Evolutionary conservation across 495 filamentous ascomycete species (phyloP), one percentile per base, ranked within the genome.

Genomic region (Hypoxylon fragiforme): DNA sequence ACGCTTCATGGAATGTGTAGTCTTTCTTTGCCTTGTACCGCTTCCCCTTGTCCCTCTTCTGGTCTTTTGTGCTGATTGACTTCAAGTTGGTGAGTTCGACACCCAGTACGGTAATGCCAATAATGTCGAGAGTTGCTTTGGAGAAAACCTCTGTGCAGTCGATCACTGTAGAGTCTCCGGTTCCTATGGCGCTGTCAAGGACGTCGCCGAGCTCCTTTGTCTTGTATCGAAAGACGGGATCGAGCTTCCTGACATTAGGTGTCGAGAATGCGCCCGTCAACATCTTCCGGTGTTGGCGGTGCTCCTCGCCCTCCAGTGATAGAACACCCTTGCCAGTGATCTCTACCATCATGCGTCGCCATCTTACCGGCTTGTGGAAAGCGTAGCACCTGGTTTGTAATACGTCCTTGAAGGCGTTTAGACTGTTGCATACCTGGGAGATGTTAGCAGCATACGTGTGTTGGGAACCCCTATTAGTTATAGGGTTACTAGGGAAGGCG

Each of bases 41-140:
- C 16, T 35, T 45, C 7, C 8, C 9, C 13, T 34, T 15, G 18
- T 12, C 3, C 11, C 11, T 5, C 16, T 14, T 6, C 40, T 19
- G 14, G 34, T 54, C 12, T 43, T 38, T 3, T 28, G 21, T 26
- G 21, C 43, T 30, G 1, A 71, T 71, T 47, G 50, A 81, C 70
- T 13, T 63, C 12, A 89, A 61, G 0, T 83, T 76, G 39, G 71
- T 63, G 55, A 89, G 88, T 18, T 89, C 84, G 3, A 81, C 76
- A 1, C 85, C 85, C 63, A 89, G 78, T 3, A 83, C 83, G 0
- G 84, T 80, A 7, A 78, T 65, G 3, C 86, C 85, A 47, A 89
- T 88, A 43, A 89, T 84, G 53, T 89, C 86, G 1, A 90, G 79
- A 0, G 86, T 85, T 12, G 51, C 50, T 35, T 54, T 63, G 19